Base-by-base conservation (phyloP, 805 yeast species). In the Ogataea zsoltii region DNA sequence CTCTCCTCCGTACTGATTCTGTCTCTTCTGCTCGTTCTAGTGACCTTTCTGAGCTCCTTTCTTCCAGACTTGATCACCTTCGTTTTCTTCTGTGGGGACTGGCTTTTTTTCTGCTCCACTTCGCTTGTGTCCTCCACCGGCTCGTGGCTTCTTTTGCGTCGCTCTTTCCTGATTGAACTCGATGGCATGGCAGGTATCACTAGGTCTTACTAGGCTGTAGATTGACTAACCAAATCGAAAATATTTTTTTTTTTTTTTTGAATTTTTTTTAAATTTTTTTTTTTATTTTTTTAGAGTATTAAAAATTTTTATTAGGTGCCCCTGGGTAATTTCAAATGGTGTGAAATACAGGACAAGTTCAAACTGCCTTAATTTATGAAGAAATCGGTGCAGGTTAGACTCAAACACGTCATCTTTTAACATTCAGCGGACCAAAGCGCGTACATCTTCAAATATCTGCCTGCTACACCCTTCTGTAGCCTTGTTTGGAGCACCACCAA, bases 31-130 rank as follows among this genome's bases (percentile, higher is more conserved):
- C 79, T 67, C 3, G 83, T 74, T 65, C 88, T 75, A 7, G 78
- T 77, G 23, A 85, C 77, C 2, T 70, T 69, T 62, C 94, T 74
- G 57, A 80, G 58, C 49, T 81, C 82, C 41, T 72, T 72, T 61
- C 94, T 73, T 2, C 92, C 94, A 50, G 63, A 69, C 53, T 75
- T 74, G 11, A 33, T 26, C 31, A 31, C 33, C 31, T 36, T 41
- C 9, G 40, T 16, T 26, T 37, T 37, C 25, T 37, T 37, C 16
- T 18, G n/a, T 13, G 9, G 11, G 23, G 9, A 5, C 13, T 28
- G 16, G 15, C 53, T 17, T 38, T 45, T 55, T 33, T 51, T 53
- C 38, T 38, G 41, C 29, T 45, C 44, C 5, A 11, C 21, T 10
- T 15, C 25, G 7, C 29, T n/a, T 29, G n/a, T 33, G n/a, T 33